Percentiles rank a stretch among this genome's conserved stretches.
These are phyloP conservation scores for Antitrichia curtipendula DNA, from an alignment of 225 moss, liverwort and hornwort genomes.

Conservation along the genomic window DNA sequence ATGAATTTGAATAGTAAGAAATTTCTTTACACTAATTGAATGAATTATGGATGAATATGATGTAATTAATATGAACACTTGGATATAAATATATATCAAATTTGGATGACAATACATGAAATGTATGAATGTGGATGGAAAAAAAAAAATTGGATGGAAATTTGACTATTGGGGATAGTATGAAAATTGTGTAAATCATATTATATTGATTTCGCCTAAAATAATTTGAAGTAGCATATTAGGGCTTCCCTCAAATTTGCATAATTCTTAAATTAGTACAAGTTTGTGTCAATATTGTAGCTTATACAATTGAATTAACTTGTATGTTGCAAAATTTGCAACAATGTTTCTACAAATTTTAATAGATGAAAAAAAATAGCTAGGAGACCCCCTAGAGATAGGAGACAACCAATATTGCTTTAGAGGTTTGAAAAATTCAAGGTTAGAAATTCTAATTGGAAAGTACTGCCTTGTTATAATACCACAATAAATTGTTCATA, in stretches of 20 bases:
- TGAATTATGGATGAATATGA: background rate
- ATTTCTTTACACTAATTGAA: background rate
- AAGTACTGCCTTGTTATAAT: rapidly evolving
- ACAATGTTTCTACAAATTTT: background rate
- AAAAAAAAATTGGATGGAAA: background rate
- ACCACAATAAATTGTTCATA: background rate
- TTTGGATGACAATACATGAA: background rate
- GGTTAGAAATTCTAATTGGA: background rate
- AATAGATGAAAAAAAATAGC: background rate
- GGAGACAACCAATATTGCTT: background rate
- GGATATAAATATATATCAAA: background rate
- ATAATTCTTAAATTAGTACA: background rate
- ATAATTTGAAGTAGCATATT: background rate
- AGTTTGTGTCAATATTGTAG: background rate
- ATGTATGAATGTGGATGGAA: background rate
- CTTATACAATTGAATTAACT: background rate
- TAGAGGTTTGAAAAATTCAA: background rate
- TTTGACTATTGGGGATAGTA: background rate
- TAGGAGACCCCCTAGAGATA: background rate
- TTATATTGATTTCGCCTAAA: background rate
- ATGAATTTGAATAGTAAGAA: background rate
- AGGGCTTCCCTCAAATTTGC: background rate
- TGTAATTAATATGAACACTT: background rate
- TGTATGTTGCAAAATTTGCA: background rate
- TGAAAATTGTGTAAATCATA: background rate